These are phyloP conservation scores for Mayamaea pseudoterrestris DNA, from an alignment of 108 stramenopile species.

Conservation along the genomic window DNA sequence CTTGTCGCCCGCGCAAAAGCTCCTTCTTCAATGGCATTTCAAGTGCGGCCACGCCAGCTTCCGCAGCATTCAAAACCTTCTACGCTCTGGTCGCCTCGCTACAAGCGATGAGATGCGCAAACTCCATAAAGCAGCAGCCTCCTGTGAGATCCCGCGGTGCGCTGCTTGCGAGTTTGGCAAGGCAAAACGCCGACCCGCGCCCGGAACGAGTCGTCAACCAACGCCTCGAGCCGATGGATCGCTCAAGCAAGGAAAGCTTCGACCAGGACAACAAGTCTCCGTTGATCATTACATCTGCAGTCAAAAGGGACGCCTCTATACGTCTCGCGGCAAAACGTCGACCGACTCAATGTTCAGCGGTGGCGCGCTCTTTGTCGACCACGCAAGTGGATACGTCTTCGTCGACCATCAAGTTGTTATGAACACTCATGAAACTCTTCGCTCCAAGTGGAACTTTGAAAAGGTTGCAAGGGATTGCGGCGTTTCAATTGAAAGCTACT, in stretches of 20 bases:
- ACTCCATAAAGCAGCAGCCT: neutral
- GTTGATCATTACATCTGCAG: constrained; percentile 23
- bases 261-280: constrained; percentile 23
- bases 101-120: too few relatives aligned
- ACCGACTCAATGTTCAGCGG: constrained; percentile 11
- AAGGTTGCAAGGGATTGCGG: too few relatives aligned
- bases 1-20: too few relatives aligned
- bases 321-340: constrained; percentile 18
- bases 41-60: too few relatives aligned
- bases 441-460: constrained; percentile 5
- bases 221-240: constrained; percentile 5
- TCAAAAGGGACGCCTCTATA: constrained; percentile 11
- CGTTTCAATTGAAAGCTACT: too few relatives aligned
- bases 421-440: constrained; percentile 3
- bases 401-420: neutral
- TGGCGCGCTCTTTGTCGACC: constrained; percentile 19
- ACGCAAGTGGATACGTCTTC: constrained; percentile 6
- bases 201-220: neutral
- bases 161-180: constrained; percentile 12
- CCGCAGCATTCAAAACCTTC: too few relatives aligned
- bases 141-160: constrained; percentile 3
- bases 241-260: constrained; percentile 7
- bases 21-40: too few relatives aligned
- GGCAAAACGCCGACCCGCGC: neutral
- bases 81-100: too few relatives aligned